phyloP scores from a whole-genome alignment of 1,284 basidiomycete species.

The Stygiomarasmius scandens region DNA sequence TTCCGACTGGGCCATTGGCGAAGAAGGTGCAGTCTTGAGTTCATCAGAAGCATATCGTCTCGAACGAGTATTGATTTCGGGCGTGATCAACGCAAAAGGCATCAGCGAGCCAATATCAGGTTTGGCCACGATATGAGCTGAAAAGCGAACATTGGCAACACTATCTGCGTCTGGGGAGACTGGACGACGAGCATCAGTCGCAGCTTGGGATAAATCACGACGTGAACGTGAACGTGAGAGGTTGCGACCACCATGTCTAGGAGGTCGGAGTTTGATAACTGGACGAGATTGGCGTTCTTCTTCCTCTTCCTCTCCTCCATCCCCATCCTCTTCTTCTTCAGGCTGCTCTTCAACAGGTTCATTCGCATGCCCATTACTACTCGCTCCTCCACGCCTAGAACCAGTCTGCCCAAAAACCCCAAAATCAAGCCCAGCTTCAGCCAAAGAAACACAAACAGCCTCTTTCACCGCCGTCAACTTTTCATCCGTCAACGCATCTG shows the following conservation, averaged over 20 bases:
- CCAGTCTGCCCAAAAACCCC: conserved; percentile 63
- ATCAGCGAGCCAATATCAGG: conserved; percentile 56
- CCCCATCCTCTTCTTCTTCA: conserved; percentile 30
- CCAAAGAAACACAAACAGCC: conserved; percentile 65
- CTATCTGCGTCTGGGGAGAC: conserved; percentile 59
- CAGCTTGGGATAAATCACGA: conserved; percentile 60
- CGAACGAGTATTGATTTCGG: conserved; percentile 52
- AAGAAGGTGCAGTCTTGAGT: conserved; percentile 29
- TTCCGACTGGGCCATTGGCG: conserved; percentile 41
- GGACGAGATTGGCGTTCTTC: conserved; percentile 62
- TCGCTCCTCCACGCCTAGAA: conserved; percentile 27
- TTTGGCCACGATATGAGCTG: conserved; percentile 63
- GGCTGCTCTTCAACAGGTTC: conserved; percentile 26
- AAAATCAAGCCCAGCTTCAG: conserved; percentile 66
- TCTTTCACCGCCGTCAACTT: conserved; percentile 66
- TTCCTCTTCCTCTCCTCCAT: conserved; percentile 44
- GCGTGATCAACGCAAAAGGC: conserved; percentile 79
- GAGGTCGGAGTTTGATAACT: conserved; percentile 70
- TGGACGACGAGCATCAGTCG: conserved; percentile 55
- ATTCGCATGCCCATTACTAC: conserved; percentile 26
- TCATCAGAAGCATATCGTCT: conserved; percentile 35
- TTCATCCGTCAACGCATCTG: conserved; percentile 79
- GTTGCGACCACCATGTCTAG: conserved; percentile 42
- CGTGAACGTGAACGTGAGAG: conserved; percentile 73
- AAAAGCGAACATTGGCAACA: conserved; percentile 75